Base-by-base conservation (phyloP, 169 alveolate genomes). In the Cryptosporidium bovis region DNA sequence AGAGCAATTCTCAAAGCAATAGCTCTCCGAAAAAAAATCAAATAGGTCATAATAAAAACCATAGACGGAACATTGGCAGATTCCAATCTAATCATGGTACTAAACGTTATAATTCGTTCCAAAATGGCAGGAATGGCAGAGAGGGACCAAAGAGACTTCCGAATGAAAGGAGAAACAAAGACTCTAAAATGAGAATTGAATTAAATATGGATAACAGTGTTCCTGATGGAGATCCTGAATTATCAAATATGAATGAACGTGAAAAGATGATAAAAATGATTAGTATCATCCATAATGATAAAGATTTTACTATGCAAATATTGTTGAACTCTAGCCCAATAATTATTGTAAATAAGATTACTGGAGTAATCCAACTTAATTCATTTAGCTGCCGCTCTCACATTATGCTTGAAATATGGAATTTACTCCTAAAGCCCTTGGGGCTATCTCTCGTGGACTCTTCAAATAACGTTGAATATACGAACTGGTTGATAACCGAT, bases 401-500 rank as follows among this genome's bases (percentile, higher is more conserved):
- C 24, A 44, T 27, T 24, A 77, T 77, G 87, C 71, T 77, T 60
- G 64, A 77, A 34, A 44, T 77, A 1, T 77, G 87, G 87, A 77
- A 77, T 77, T 62, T 77, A 50, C 64, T 77, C 24, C 50, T 77
- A 44, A 77, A 62, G 71, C 87, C 87, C 8, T 66, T 77, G n/a
- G 87, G 87, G 15, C 44, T 77, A 24, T 60, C 64, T 34, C 40
- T 69, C 4, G 67, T 51, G n/a, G 67, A 34, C 18, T 31, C 60
- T 44, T 36, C 40, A 36, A 46, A 33, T 20, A 48, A 40, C 46
- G 77, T 27, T 44, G 65, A 77, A 24, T 44, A 48, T 48, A 62
- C 65, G 66, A 77, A 56, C 65, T 77, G 87, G 87, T 77, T 71
- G 27, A 56, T 77, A 18, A 77, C 87, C 18, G 87, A 77, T 40